These are phyloP conservation scores for Lodderomyces orthopsilosis DNA, from an alignment of 1,139 yeast species.

Conservation along the genomic window DNA sequence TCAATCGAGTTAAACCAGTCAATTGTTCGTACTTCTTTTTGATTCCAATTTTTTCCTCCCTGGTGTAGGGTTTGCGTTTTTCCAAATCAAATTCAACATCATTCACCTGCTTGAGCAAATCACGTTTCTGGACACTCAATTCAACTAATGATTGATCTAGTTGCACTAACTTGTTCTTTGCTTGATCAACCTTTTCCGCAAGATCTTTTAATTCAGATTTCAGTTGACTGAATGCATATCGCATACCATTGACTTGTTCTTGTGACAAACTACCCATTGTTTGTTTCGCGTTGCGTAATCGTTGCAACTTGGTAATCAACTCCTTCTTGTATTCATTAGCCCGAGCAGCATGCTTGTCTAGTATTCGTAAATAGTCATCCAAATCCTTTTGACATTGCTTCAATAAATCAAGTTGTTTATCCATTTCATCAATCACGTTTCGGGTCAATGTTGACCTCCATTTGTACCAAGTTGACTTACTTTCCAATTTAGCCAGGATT, in stretches of 20 bases:
- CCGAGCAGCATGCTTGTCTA: background rate
- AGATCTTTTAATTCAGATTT: background rate
- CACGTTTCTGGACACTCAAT: conserved; percentile 12
- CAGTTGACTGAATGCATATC: background rate
- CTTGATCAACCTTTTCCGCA: background rate
- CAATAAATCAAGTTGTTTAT: conserved; percentile 25
- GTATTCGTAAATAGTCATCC: background rate
- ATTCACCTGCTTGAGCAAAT: conserved; percentile 14
- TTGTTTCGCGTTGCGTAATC: background rate
- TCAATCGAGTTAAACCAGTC: background rate
- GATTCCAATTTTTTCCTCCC: background rate
- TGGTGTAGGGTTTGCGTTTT: background rate
- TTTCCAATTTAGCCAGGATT: conserved; percentile 49
- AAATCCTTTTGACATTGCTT: conserved; percentile 5
- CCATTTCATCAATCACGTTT: conserved; percentile 36
- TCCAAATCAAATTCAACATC: conserved; percentile 21
- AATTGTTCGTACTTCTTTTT: background rate
- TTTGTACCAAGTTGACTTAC: conserved; percentile 54
- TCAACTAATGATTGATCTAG: background rate
- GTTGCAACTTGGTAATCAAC: conserved; percentile 15
- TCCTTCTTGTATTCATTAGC: conserved; percentile 4
- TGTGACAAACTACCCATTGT: conserved; percentile 1
- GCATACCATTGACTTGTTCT: conserved; percentile 1
- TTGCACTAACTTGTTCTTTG: background rate
- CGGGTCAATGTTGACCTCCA: conserved; percentile 52